Conservation (phyloP, 148 eudicot species). For the Fagopyrum homotropicum region DNA sequence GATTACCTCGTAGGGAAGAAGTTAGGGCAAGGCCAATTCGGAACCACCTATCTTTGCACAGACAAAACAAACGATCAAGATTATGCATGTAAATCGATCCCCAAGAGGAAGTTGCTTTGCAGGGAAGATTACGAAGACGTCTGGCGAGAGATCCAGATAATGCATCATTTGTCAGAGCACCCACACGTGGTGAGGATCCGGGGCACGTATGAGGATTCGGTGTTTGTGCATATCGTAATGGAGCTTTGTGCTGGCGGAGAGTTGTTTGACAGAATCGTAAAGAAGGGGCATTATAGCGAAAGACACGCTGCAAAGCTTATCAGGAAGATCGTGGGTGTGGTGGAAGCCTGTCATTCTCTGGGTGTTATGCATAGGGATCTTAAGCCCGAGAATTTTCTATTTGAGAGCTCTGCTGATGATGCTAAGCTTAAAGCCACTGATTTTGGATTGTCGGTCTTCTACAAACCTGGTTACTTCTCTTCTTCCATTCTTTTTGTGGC, state of each 20-base stretch:
- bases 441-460: conserved; percentile 27
- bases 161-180: conserved; percentile 66
- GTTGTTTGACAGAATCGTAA: conserved; percentile 61
- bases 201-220: conserved; percentile 57
- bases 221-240: conserved; percentile 67
- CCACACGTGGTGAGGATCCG: conserved; percentile 49
- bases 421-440: conserved; percentile 65
- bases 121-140: conserved; percentile 67
- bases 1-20: conserved; percentile 48
- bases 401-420: conserved; percentile 47
- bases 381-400: conserved; percentile 74
- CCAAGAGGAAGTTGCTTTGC: conserved; percentile 49
- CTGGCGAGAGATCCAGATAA: conserved; percentile 72
- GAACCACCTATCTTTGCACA: conserved; percentile 50
- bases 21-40: conserved; percentile 70
- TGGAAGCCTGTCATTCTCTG: conserved; percentile 69
- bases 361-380: conserved; percentile 31
- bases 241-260: conserved; percentile 70
- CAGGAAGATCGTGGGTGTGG: conserved; percentile 60
- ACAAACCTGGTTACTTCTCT: conserved; percentile 50
- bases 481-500: conserved; percentile 12
- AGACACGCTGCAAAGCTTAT: conserved; percentile 45
- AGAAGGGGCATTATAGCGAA: conserved; percentile 65
- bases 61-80: conserved; percentile 35
- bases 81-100: conserved; percentile 67